These are phyloP conservation scores for Coemansia sp. DNA, from an alignment of 192 early-diverging fungal genomes.

Conservation along the genomic window DNA sequence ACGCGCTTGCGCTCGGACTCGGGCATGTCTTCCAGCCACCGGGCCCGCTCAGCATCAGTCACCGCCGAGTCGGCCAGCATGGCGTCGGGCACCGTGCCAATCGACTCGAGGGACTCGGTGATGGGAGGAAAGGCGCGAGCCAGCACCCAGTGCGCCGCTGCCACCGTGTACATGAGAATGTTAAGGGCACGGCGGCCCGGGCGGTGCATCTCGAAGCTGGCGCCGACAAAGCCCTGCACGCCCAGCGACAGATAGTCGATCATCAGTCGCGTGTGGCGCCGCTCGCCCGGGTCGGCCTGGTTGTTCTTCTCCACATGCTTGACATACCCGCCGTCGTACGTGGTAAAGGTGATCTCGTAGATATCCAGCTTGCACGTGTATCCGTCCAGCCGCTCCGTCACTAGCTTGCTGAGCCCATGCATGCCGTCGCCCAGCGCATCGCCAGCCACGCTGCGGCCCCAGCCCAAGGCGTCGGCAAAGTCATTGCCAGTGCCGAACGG, in stretches of 20 bases:
- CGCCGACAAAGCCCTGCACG: slow-evolving; percentile 71
- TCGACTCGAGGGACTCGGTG: slow-evolving; percentile 59
- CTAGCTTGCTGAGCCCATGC: slow-evolving; percentile 56
- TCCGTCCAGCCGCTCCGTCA: slow-evolving; percentile 61
- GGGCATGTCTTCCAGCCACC: slow-evolving; percentile 29
- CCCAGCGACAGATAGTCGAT: slow-evolving; percentile 74
- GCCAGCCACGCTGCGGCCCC: slow-evolving; percentile 69
- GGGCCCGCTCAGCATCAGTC: slow-evolving; percentile 34
- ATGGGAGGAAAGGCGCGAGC: slow-evolving; percentile 61
- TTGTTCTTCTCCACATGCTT: slow-evolving; percentile 61
- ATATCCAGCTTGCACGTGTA: slow-evolving; percentile 68
- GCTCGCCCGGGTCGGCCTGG: slow-evolving; percentile 39
- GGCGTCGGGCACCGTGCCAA: slow-evolving; percentile 55
- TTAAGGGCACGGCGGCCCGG: slow-evolving; percentile 65
- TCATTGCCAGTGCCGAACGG: slow-evolving; percentile 80
- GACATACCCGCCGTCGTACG: slow-evolving; percentile 63
- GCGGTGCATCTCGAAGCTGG: slow-evolving; percentile 68
- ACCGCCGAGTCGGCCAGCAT: slow-evolving; percentile 49
- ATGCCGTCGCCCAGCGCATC: slow-evolving; percentile 62
- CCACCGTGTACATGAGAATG: slow-evolving; percentile 63
- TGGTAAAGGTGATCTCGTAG: slow-evolving; percentile 63
- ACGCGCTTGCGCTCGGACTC: slow-evolving; percentile 42
- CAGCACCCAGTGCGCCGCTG: slow-evolving; percentile 66
- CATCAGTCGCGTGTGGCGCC: slow-evolving; percentile 60
- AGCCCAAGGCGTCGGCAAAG: slow-evolving; percentile 71